phyloP scores from a whole-genome alignment of 192 early-diverging fungal genomes.

The Funneliformis geosporum region DNA sequence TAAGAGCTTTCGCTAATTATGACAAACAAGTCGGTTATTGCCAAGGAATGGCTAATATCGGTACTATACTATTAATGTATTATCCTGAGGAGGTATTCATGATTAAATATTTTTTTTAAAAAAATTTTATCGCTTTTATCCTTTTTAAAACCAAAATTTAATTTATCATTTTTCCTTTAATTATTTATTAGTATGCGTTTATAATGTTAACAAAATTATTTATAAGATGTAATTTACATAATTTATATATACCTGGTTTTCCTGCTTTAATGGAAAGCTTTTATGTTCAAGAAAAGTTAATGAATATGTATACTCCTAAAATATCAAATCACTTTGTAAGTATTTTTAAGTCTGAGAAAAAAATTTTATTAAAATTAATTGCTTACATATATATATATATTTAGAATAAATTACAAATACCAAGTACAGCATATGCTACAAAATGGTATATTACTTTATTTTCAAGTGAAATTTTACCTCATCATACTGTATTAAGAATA shows the following conservation, averaged over 20 bases:
- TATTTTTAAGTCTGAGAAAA: not conserved
- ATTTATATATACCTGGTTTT: slow-evolving; percentile 57
- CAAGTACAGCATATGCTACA: slow-evolving; percentile 54
- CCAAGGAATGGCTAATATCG: slow-evolving; percentile 84
- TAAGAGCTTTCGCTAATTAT: slow-evolving; percentile 76
- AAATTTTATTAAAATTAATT: not conserved
- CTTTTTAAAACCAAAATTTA: not conserved
- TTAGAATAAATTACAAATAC: slow-evolving; percentile 49
- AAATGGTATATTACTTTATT: slow-evolving; percentile 64
- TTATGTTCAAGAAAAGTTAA: slow-evolving; percentile 55
- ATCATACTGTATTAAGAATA: slow-evolving; percentile 54
- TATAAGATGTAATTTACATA: slow-evolving; percentile 47
- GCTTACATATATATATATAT: not conserved
- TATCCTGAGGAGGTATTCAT: slow-evolving; percentile 55
- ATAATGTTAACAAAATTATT: slow-evolving; percentile 53
- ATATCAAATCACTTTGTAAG: slow-evolving; percentile 51
- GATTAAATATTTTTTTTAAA: not conserved
- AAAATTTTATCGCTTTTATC: not conserved
- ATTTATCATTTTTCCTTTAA: not conserved
- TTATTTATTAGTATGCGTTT: slow-evolving; percentile 50
- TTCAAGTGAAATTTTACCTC: slow-evolving; percentile 52
- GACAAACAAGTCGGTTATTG: slow-evolving; percentile 84
- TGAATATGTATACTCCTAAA: slow-evolving; percentile 48
- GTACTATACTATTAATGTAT: slow-evolving; percentile 73
- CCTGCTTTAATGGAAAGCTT: slow-evolving; percentile 58